Conservation (phyloP, 371 early-diverging fungal genomes). For the Mucor racemosus region DNA sequence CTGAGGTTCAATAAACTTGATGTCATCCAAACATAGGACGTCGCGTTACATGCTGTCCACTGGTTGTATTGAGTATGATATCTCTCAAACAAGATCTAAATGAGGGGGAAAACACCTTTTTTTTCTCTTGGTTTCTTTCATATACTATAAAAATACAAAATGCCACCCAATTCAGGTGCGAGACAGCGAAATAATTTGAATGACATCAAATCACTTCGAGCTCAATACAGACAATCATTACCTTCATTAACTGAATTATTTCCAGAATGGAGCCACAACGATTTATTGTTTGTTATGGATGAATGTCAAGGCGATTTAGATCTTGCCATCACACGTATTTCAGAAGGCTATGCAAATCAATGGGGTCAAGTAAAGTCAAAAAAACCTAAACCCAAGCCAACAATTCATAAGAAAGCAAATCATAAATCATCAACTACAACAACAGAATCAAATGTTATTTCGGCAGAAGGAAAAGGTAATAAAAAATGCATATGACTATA, state of each 20-base stretch:
- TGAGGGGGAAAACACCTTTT: background rate
- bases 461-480: background rate
- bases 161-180: conserved; percentile 22
- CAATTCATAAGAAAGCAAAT: background rate
- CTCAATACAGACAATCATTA: conserved; percentile 17
- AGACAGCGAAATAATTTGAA: conserved; percentile 17
- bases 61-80: background rate
- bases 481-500: background rate
- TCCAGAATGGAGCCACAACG: conserved; percentile 32
- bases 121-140: background rate
- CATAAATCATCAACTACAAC: background rate
- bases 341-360: conserved; percentile 34
- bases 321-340: conserved; percentile 29
- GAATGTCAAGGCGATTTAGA: conserved; percentile 36
- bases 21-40: background rate
- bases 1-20: conserved; percentile 3
- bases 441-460: background rate
- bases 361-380: conserved; percentile 36
- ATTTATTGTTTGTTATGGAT: conserved; percentile 34
- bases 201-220: conserved; percentile 22
- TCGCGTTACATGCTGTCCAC: conserved; percentile 1
- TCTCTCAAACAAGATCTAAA: conserved; percentile 3
- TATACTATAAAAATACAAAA: background rate
- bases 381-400: conserved; percentile 20
- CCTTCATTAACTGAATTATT: conserved; percentile 28